Conservation (phyloP, 805 yeast genomes). For the Geotrichum ghanense region DNA sequence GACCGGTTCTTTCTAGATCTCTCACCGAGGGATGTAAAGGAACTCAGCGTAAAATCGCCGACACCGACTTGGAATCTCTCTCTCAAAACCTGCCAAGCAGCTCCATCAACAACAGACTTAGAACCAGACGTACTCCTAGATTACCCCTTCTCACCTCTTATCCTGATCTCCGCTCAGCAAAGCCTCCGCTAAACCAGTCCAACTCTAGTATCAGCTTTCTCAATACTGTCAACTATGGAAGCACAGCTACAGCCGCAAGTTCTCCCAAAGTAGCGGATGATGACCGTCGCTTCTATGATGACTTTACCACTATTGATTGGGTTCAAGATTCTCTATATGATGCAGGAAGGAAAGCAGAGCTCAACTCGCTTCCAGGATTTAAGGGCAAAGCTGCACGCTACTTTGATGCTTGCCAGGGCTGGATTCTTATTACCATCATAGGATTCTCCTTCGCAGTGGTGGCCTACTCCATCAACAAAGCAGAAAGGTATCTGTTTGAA, state of each 20-base stretch:
- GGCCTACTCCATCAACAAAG: conserved; percentile 37
- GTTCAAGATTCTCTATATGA: conserved; percentile 36
- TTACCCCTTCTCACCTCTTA: neutral
- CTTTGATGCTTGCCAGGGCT: conserved; percentile 33
- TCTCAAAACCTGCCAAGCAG: too few species aligned
- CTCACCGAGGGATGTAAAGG: neutral
- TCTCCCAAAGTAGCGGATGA: conserved; percentile 5
- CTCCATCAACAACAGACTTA: neutral
- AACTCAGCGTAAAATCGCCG: neutral
- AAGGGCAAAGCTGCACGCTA: conserved; percentile 23
- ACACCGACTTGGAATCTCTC: neutral
- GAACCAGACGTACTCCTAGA: neutral
- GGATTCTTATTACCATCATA: conserved; percentile 38
- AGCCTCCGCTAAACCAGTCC: neutral
- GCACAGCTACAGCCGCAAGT: neutral
- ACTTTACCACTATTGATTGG: conserved; percentile 55
- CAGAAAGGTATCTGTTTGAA: conserved; percentile 38
- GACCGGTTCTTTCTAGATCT: neutral
- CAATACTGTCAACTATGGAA: neutral
- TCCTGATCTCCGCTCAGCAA: neutral
- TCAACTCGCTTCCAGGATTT: conserved; percentile 27
- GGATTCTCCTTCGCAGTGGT: conserved; percentile 37
- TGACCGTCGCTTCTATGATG: conserved; percentile 37
- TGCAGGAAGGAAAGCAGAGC: conserved; percentile 30
- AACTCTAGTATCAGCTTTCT: neutral